phyloP scores from a whole-genome alignment of 345 rosid genomes.

The Eucalyptus marginata region DNA sequence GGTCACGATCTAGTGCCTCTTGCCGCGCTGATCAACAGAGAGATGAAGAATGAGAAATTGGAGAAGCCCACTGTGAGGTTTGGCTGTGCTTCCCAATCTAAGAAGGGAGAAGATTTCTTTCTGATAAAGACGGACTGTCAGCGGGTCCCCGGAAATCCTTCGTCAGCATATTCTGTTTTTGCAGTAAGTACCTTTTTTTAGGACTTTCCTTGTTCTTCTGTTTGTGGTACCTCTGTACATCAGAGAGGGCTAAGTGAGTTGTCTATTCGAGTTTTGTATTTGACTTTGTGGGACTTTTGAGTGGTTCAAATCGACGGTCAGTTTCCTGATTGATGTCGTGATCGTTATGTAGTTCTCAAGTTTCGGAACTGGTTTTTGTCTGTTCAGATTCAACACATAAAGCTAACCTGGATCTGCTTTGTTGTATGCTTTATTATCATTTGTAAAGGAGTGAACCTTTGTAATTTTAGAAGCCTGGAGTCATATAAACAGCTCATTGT shows the following conservation, averaged over 20 bases:
- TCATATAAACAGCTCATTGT: not conserved
- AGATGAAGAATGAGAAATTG: slow-evolving; percentile 59
- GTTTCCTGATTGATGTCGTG: not conserved
- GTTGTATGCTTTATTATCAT: not conserved
- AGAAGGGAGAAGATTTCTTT: slow-evolving; percentile 84
- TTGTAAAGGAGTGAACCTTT: not conserved
- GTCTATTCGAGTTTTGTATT: not conserved
- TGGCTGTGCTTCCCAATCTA: slow-evolving; percentile 75
- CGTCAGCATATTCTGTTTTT: slow-evolving; percentile 61
- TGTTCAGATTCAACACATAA: not conserved
- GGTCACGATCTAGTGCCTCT: slow-evolving; percentile 64
- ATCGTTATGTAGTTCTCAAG: not conserved
- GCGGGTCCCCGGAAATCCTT: slow-evolving; percentile 52
- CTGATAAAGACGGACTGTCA: slow-evolving; percentile 58
- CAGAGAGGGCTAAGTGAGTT: not conserved
- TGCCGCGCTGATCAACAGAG: slow-evolving; percentile 62
- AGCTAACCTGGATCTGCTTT: not conserved
- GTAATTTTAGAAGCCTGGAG: not conserved
- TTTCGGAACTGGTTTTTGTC: not conserved
- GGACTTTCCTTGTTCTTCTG: not conserved
- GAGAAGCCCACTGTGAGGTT: slow-evolving; percentile 63
- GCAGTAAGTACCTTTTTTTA: slow-evolving; percentile 45
- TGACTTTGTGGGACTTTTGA: not conserved
- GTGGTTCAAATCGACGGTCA: not conserved
- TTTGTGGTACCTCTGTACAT: not conserved